These are phyloP conservation scores for Cryptomeria japonica DNA, from an alignment of 75 land plant species.

Conservation along the genomic window DNA sequence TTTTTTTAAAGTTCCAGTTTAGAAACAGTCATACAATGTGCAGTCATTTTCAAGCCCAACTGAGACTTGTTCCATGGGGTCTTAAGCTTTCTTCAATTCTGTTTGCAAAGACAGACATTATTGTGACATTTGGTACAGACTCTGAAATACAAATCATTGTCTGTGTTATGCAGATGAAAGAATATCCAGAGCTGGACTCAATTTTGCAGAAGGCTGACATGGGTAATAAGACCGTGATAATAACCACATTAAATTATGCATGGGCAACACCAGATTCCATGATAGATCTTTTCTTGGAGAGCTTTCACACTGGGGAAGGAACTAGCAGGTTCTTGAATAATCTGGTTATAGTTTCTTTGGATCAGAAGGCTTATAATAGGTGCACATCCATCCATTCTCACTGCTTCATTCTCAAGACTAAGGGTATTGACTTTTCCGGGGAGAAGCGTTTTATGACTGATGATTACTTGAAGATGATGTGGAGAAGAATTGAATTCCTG, in stretches of 20 bases:
- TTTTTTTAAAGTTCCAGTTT: no score
- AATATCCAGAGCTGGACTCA: slow-evolving; percentile 7
- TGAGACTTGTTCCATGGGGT: background rate
- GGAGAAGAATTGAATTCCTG: slow-evolving; percentile 78
- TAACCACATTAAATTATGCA: slow-evolving; percentile 52
- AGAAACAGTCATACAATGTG: no score
- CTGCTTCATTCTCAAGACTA: slow-evolving; percentile 27
- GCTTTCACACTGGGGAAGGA: slow-evolving; percentile 27
- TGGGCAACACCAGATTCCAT: slow-evolving; percentile 51
- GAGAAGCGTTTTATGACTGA: slow-evolving; percentile 49
- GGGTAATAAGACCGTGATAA: slow-evolving; percentile 45
- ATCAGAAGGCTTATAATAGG: slow-evolving; percentile 28
- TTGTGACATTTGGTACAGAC: background rate
- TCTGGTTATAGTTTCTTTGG: slow-evolving; percentile 46
- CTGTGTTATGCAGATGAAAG: background rate
- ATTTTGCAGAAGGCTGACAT: slow-evolving; percentile 33
- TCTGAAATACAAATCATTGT: background rate
- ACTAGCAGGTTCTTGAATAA: slow-evolving; percentile 36
- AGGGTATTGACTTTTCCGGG: slow-evolving; percentile 39
- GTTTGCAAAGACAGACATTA: background rate
- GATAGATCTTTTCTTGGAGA: slow-evolving; percentile 61
- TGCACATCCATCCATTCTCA: slow-evolving; percentile 30
- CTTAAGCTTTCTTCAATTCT: background rate
- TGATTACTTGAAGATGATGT: slow-evolving; percentile 85
- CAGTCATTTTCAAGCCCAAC: background rate